Base-by-base conservation (phyloP, 129 eudicot genomes). In the Pulicaria dysenterica region DNA sequence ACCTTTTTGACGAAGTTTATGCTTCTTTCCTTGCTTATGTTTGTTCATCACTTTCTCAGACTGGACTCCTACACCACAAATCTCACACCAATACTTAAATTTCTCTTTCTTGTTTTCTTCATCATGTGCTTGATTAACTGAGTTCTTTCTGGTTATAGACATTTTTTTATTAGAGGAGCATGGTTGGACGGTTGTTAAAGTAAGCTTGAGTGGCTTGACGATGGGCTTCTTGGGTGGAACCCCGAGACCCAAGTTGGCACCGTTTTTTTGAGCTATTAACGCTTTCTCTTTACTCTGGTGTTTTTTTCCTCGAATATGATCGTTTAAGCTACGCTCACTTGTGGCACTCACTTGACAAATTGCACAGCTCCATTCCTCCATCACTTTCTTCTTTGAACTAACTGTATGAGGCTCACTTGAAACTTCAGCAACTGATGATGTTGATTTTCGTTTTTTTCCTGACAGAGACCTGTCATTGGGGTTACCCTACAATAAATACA, bases 291-390 rank as follows among this genome's bases (percentile, higher is more conserved):
- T 85, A 7, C 73, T 14, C 58, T 80, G 88, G 79, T 92, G 98
- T 49, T 73, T 87, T 69, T 85, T 89, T 31, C 97, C 97, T 47
- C 75, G 66, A 11, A 89, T 55, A 67, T 92, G 96, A 4, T 84
- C 84, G 12, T 78, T 73, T 44, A 92, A 58, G 46, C 73, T 78
- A 39, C 41, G 79, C 68, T 81, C 86, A 31, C 89, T 79, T 59
- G 93, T 89, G 72, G 85, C 78, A 62, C 73, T 83, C 48, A 92
- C 83, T 8, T 80, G 86, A 53, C 97, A 89, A 8, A 92, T 40
- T 36, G 85, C 87, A 71, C 97, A 92, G 64, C 80, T 85, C 96
- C 96, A 85, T 34, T 86, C 91, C 48, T 76, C 82, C 34, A 62
- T 86, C 10, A 50, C 57, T 78, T 79, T 80, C 58, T 72, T 89